phyloP scores from a whole-genome alignment of 345 rosid species.

The Salix arbutifolia region DNA sequence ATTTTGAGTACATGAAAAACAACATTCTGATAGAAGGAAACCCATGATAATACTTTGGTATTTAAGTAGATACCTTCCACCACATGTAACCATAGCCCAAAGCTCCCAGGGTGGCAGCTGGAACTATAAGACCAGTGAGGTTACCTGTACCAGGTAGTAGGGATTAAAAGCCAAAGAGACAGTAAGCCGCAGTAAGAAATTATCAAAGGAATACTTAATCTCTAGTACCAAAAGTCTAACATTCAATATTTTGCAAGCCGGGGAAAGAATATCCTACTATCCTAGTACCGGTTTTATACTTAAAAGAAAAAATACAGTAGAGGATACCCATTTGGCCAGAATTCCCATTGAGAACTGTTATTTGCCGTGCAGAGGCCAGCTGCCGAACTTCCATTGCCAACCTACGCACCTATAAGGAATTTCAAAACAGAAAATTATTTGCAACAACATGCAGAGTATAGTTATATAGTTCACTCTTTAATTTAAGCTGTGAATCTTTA shows the following conservation, averaged over 20 bases:
- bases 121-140: conserved; percentile 48
- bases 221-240: not conserved
- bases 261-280: not conserved
- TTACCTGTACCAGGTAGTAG: conserved; percentile 42
- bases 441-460: not conserved
- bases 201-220: not conserved
- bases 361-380: conserved; percentile 57
- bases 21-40: not conserved
- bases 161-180: not conserved
- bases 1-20: not conserved
- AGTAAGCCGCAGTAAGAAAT: not conserved
- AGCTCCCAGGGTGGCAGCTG: conserved; percentile 80
- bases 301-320: not conserved
- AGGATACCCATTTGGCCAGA: conserved; percentile 41
- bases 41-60: not conserved
- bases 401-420: conserved; percentile 45
- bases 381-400: conserved; percentile 67
- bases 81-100: conserved; percentile 98
- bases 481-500: conserved; percentile 7
- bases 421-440: not conserved
- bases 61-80: conserved; percentile 71
- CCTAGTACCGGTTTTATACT: not conserved
- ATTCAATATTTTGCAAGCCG: not conserved
- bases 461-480: not conserved
- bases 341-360: conserved; percentile 71